Percentiles rank a stretch among this genome's conserved stretches.
Evolutionary conservation across 768 basidiomycete species (phyloP).

Genomic region (Hemileccinum rubropunctum): DNA sequence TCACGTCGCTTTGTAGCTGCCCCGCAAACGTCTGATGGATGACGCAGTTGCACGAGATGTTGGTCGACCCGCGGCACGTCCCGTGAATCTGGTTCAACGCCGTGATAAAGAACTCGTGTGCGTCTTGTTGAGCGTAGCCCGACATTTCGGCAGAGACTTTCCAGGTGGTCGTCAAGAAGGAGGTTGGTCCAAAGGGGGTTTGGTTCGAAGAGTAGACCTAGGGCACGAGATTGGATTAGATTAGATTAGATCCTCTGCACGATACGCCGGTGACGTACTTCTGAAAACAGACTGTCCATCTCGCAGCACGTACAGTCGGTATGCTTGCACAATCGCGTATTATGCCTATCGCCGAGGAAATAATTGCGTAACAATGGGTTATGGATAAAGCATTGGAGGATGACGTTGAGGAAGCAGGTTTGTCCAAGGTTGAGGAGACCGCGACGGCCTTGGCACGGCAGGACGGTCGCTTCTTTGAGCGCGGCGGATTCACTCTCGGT

Average conservation of each 20-base stretch:
- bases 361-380: conserved; percentile 88
- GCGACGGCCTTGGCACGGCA: conserved; percentile 85
- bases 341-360: conserved; percentile 90
- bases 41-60: conserved; percentile 83
- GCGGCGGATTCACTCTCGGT: conserved; percentile 38
- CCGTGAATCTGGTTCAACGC: conserved; percentile 85
- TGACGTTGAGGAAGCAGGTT: conserved; percentile 92
- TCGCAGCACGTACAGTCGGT: conserved; percentile 87
- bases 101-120: conserved; percentile 84
- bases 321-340: conserved; percentile 62
- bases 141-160: conserved; percentile 72
- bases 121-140: conserved; percentile 93
- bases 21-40: conserved; percentile 91
- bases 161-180: conserved; percentile 85
- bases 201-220: conserved; percentile 58
- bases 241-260: not conserved
- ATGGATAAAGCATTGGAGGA: conserved; percentile 85
- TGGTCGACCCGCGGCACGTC: conserved; percentile 70
- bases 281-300: conserved; percentile 83
- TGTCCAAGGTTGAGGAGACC: conserved; percentile 87
- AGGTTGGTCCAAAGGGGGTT: conserved; percentile 74
- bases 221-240: not conserved
- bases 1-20: conserved; percentile 82
- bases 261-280: conserved; percentile 42
- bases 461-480: conserved; percentile 46